Percentiles rank a stretch among this genome's conserved stretches.
These are phyloP conservation scores for Passiflora organensis DNA, from an alignment of 345 rosid genomes.

Conservation along the genomic window DNA sequence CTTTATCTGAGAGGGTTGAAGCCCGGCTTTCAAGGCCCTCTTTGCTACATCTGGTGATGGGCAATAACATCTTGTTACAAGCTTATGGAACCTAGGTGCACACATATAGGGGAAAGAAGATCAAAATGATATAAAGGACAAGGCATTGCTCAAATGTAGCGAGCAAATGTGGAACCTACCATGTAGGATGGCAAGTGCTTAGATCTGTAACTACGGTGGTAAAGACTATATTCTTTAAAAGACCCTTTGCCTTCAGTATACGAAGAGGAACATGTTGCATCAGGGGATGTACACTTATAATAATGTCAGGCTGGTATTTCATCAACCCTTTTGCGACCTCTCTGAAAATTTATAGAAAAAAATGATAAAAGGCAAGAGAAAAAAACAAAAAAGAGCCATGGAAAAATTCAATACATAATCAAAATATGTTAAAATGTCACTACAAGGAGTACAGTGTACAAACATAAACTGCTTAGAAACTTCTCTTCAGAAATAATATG, in stretches of 20 bases:
- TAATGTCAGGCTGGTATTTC: conserved; percentile 96
- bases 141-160: conserved; percentile 2
- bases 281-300: conserved; percentile 93
- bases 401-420: not conserved
- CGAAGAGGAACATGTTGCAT: conserved; percentile 99
- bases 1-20: conserved; percentile 73
- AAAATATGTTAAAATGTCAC: not conserved
- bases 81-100: conserved; percentile 99
- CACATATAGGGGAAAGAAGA: not conserved
- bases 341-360: conserved; percentile 35
- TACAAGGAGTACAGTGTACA: not conserved
- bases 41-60: conserved; percentile 88
- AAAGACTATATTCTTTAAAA: conserved; percentile 79
- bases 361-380: too few species aligned
- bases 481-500: not conserved
- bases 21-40: conserved; percentile 88
- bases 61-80: conserved; percentile 97
- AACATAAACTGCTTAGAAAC: too few species aligned
- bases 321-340: conserved; percentile 95
- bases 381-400: too few species aligned
- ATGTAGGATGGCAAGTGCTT: conserved; percentile 98
- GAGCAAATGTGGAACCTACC: conserved; percentile 39
- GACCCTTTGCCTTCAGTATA: conserved; percentile 80
- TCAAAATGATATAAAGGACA: conserved; percentile 15
- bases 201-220: conserved; percentile 94